A percentile compares a stretch with the other conserved stretches of the same genome.
Conservation (phyloP, 176 grass and related monocot genomes). For the Puya raimondii region DNA sequence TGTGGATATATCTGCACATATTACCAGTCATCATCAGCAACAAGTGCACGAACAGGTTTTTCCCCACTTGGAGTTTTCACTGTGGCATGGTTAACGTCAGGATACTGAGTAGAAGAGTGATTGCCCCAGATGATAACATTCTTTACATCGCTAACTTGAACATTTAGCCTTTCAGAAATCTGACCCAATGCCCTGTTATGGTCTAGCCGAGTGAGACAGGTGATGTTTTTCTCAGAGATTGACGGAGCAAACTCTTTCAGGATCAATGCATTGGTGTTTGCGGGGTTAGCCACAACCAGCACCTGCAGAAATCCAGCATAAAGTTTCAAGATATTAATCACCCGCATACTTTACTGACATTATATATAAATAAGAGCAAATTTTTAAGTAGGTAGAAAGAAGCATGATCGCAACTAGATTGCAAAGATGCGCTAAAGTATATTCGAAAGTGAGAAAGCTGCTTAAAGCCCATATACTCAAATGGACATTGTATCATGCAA, state of each 20-base stretch:
- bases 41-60: constrained; percentile 67
- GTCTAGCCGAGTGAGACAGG: constrained; percentile 86
- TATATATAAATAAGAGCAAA: not conserved
- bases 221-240: constrained; percentile 90
- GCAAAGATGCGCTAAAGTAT: not conserved
- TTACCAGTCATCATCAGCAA: constrained; percentile 78
- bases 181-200: constrained; percentile 93
- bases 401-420: not conserved
- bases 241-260: constrained; percentile 96
- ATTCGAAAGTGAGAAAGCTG: not conserved
- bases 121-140: constrained; percentile 98
- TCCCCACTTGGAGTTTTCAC: constrained; percentile 61
- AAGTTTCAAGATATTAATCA: not conserved
- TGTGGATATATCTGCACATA: not conserved
- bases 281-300: constrained; percentile 91
- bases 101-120: constrained; percentile 85
- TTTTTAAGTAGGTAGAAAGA: not conserved
- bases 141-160: constrained; percentile 90
- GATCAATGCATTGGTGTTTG: constrained; percentile 97
- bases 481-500: not conserved
- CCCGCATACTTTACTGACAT: not conserved
- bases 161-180: constrained; percentile 62
- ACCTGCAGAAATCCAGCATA: constrained; percentile 38
- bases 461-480: not conserved
- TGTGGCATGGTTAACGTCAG: constrained; percentile 83